Percentiles rank a stretch among this genome's conserved stretches.
phyloP scores from a whole-genome alignment of 2,329 filamentous ascomycete species.

The Pyricularia grisea region DNA sequence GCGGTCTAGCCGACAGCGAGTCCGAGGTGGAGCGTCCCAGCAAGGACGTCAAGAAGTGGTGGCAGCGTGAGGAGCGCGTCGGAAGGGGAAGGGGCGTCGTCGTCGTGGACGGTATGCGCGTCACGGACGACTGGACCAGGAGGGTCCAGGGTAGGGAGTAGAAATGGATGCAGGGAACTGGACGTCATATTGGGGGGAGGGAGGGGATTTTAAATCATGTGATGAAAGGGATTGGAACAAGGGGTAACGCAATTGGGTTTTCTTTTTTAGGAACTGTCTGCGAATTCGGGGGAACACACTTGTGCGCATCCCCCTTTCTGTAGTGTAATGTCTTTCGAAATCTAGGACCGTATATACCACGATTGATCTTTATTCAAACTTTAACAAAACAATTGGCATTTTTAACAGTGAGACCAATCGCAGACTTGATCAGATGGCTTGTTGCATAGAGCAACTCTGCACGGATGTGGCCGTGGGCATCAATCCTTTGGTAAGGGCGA shows the following conservation, averaged over 20 bases:
- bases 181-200: no score
- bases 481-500: neutral
- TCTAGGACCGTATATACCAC: neutral
- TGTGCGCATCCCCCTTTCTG: neutral
- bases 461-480: neutral
- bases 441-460: neutral
- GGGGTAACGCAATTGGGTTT: neutral
- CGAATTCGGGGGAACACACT: neutral
- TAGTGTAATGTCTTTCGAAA: neutral
- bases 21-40: constrained; percentile 51
- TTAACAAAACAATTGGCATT: neutral
- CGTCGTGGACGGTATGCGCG: constrained; percentile 72
- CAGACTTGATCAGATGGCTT: neutral
- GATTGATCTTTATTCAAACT: neutral
- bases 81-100: constrained; percentile 81
- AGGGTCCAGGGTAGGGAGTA: constrained; percentile 58
- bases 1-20: constrained; percentile 76
- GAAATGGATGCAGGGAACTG: constrained; percentile 4
- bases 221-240: neutral
- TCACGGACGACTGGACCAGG: constrained; percentile 81
- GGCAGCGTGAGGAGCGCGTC: constrained; percentile 70
- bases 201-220: neutral
- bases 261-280: neutral
- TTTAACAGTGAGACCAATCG: neutral
- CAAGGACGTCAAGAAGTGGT: constrained; percentile 47